Conservation (phyloP, 768 basidiomycete species). For the Cystofilobasidium ferigula region DNA sequence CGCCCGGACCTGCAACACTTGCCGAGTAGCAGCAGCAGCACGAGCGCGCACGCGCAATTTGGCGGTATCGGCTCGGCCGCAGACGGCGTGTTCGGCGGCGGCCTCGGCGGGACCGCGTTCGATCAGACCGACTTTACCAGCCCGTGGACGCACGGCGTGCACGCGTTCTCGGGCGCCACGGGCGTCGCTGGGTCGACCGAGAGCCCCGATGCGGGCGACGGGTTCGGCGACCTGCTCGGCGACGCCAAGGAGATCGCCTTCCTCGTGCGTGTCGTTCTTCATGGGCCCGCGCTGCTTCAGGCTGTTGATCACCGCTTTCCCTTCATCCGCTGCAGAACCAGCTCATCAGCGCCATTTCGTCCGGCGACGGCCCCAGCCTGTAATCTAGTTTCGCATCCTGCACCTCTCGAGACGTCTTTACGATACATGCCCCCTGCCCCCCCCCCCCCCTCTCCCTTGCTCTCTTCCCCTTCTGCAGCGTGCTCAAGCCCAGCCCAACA, state of each 20-base stretch:
- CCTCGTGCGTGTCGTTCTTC: conserved; percentile 1
- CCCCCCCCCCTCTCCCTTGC: too few relatives aligned
- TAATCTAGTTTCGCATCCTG: neutral
- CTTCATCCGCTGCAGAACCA: conserved; percentile 10
- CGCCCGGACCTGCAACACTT: neutral
- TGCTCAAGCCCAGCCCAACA: conserved; percentile 26
- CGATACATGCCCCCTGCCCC: too few relatives aligned
- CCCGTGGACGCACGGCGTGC: conserved; percentile 5
- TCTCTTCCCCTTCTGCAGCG: conserved; percentile 1
- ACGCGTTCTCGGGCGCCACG: conserved; percentile 7
- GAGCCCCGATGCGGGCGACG: conserved; percentile 3
- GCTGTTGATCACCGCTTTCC: neutral
- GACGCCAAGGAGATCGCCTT: conserved; percentile 8
- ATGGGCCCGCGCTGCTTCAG: neutral
- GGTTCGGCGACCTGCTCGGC: conserved; percentile 7
- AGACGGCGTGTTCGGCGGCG: conserved; percentile 1
- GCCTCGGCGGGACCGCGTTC: neutral
- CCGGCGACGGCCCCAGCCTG: conserved; percentile 18
- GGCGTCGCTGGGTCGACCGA: conserved; percentile 6
- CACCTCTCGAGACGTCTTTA: too few relatives aligned
- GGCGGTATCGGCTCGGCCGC: neutral
- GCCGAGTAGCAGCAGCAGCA: neutral
- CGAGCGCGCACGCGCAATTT: neutral
- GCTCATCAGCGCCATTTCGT: conserved; percentile 24
- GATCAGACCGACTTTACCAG: conserved; percentile 1